Conservation (phyloP, 2,329 filamentous ascomycete genomes). For the Colletotrichum abscissum region DNA sequence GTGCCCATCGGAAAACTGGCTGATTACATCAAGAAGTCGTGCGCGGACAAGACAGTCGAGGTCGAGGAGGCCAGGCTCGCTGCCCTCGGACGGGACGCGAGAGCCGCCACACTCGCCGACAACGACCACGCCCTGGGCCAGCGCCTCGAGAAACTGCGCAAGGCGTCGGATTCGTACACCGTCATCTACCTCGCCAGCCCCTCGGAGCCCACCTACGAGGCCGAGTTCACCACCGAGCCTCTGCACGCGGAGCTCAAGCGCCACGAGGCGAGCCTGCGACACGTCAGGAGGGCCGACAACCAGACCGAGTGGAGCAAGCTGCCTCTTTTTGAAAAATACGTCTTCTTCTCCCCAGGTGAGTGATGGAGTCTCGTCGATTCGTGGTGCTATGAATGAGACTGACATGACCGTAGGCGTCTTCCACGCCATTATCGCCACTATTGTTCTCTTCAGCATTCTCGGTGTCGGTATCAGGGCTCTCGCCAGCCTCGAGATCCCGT, state of each 20-base stretch:
- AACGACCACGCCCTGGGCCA: constrained; percentile 65
- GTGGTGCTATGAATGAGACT: background rate
- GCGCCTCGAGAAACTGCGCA: constrained; percentile 52
- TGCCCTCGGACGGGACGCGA: constrained; percentile 49
- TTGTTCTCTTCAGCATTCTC: constrained; percentile 81
- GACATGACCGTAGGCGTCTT: constrained; percentile 76
- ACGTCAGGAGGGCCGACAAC: constrained; percentile 51
- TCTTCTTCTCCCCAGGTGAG: constrained; percentile 90
- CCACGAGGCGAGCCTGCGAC: constrained; percentile 45
- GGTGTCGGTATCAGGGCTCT: constrained; percentile 83
- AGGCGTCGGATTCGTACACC: constrained; percentile 68
- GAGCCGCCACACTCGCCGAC: constrained; percentile 58
- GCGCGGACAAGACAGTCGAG: constrained; percentile 51
- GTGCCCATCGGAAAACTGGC: constrained; percentile 54
- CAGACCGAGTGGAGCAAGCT: constrained; percentile 53
- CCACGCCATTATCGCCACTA: constrained; percentile 79
- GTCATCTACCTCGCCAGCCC: constrained; percentile 80
- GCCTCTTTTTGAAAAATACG: constrained; percentile 89
- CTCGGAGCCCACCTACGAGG: constrained; percentile 68
- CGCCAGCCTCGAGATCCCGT: constrained; percentile 85
- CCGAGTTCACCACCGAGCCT: constrained; percentile 67
- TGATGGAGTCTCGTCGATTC: constrained; percentile 29
- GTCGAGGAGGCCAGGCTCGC: constrained; percentile 55
- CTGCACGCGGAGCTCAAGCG: constrained; percentile 82
- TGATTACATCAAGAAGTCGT: constrained; percentile 58